A percentile compares a stretch with the other conserved stretches of the same genome.
Conservation (phyloP, 441 rosid species). For the Capsella rubella region DNA sequence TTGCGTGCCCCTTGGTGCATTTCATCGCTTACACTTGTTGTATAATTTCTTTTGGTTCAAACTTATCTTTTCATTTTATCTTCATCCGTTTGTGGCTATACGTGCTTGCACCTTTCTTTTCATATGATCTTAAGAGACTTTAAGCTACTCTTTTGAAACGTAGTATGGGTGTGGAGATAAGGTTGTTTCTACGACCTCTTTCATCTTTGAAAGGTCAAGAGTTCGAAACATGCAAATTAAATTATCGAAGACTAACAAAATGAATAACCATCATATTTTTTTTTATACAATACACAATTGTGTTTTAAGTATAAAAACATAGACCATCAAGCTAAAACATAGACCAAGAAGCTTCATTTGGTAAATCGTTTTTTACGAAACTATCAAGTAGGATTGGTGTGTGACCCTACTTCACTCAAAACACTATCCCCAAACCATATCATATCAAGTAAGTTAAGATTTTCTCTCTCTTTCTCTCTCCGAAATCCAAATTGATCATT, state of each 20-base stretch:
- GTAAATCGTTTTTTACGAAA: constrained; percentile 7
- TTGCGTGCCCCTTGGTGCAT: neutral
- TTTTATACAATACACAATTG: neutral
- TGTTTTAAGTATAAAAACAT: neutral
- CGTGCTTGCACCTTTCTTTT: constrained; percentile 31
- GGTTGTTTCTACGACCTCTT: constrained; percentile 19
- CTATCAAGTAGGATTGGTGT: constrained; percentile 30
- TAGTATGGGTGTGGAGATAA: constrained; percentile 40
- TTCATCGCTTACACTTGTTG: neutral
- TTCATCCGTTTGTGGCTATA: constrained; percentile 37
- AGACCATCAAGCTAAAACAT: neutral
- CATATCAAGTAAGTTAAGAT: constrained; percentile 33
- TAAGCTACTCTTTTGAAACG: constrained; percentile 23
- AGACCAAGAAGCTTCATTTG: constrained; percentile 33
- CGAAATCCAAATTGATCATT: constrained; percentile 28
- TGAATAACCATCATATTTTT: neutral
- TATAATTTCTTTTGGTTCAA: neutral
- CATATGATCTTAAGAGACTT: constrained; percentile 21
- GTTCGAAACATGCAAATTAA: constrained; percentile 19
- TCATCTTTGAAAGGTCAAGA: constrained; percentile 26
- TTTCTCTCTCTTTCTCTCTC: constrained; percentile 31
- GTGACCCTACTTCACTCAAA: constrained; percentile 43
- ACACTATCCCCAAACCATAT: constrained; percentile 42
- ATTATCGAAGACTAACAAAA: neutral
- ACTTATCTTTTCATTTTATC: constrained; percentile 9